A percentile compares a stretch with the other conserved stretches of the same genome.
These are phyloP conservation scores for Gillenia trifoliata DNA, from an alignment of 306 rosid genomes.

Conservation along the genomic window DNA sequence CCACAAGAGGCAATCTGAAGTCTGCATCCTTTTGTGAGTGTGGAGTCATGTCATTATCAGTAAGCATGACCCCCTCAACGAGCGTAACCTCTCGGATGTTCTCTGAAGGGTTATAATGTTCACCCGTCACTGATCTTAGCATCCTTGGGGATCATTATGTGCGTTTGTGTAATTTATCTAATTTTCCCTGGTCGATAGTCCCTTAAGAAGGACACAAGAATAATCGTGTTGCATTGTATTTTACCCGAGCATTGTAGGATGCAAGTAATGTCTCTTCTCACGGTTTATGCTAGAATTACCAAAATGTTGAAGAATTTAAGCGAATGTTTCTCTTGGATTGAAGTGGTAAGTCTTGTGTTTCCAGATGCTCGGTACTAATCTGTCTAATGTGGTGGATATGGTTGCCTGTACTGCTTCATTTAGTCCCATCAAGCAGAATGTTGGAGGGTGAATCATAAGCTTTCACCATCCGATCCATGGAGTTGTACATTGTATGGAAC, in stretches of 20 bases:
- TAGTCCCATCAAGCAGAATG: background rate
- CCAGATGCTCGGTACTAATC: background rate
- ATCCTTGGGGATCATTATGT: background rate
- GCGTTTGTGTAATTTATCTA: background rate
- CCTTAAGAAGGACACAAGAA: background rate
- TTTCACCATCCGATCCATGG: background rate
- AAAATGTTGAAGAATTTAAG: background rate
- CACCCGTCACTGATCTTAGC: background rate
- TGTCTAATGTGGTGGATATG: background rate
- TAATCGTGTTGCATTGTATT: background rate
- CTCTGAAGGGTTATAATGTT: background rate
- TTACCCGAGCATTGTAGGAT: background rate
- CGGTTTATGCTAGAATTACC: background rate
- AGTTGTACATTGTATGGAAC: too few species aligned
- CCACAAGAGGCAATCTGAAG: background rate
- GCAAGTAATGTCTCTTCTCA: background rate
- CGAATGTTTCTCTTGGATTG: background rate
- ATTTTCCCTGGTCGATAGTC: background rate
- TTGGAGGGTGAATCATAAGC: background rate
- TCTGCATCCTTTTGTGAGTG: background rate
- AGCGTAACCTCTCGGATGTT: background rate
- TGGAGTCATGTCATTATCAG: background rate
- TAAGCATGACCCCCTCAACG: background rate
- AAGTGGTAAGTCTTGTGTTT: background rate
- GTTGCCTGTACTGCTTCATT: too few species aligned